Base-by-base conservation (phyloP, 345 rosid genomes). In the Boechera retrofracta region DNA sequence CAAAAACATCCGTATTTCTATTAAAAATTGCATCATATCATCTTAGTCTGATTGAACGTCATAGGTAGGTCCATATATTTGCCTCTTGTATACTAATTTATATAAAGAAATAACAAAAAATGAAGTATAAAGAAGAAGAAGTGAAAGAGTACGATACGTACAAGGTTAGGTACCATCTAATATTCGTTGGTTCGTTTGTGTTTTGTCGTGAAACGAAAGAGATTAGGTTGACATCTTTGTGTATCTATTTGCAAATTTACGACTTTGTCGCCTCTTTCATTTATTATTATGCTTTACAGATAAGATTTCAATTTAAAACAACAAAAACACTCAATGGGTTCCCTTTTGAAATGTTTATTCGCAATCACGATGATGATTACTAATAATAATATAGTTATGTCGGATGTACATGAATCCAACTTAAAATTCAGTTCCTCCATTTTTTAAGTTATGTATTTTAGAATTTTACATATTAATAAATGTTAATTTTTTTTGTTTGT, bases 141-240 rank as follows among this genome's bases (percentile, higher is more conserved):
- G 59, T 56, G 32, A 66, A 68, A 55, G 63, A 55, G 81, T 78
- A 78, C 81, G 77, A 72, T 58, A 72, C 81, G 81, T 78, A 72
- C 81, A 48, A 72, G 55, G 73, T 72, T 72, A 57, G 67, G 73
- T 72, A 65, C 76, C 72, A 49, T 56, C 54, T 64, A 44, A 36
- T 48, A 71, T 71, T 77, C 66, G 51, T n/a, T 77, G 41, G 63
- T 54, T 39, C 44, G 24, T 71, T 11, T 64, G 67, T 39, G 72
- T 64, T 71, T 64, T 64, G 77, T 77, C 63, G 72, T 72, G 61
- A 55, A 56, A 64, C 35, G 21, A 53, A 57, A 64, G 54, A 56
- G 61, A 77, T 70, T 71, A 71, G 60, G 62, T 64, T 64, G 76
- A 55, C 76, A 71, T 71, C 54, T 63, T 47, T 62, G 49, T 13